phyloP scores from a whole-genome alignment of 2,329 filamentous ascomycete genomes.

The Colletotrichum limetticola region DNA sequence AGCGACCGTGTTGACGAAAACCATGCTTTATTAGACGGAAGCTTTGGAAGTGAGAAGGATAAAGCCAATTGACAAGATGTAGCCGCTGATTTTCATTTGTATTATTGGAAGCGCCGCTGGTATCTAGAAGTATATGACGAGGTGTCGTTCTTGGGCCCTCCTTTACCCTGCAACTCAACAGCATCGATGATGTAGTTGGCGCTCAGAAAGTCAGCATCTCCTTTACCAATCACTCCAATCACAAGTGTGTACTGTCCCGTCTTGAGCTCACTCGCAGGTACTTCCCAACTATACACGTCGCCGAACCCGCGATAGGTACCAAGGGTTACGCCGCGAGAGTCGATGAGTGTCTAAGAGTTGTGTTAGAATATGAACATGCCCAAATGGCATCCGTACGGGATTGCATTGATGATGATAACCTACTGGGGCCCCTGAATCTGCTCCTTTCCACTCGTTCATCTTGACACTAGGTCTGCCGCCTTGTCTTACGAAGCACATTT shows the following conservation, averaged over 20 bases:
- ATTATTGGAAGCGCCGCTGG: not conserved
- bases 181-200: slow-evolving; percentile 50
- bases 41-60: no score
- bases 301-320: slow-evolving; percentile 67
- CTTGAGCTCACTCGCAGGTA: slow-evolving; percentile 61
- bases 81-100: no score
- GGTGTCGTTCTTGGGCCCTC: not conserved
- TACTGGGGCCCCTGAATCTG: slow-evolving; percentile 44
- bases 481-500: slow-evolving; percentile 33
- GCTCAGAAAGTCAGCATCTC: slow-evolving; percentile 57
- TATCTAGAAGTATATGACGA: not conserved
- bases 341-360: slow-evolving; percentile 51
- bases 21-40: no score
- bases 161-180: slow-evolving; percentile 28
- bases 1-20: no score
- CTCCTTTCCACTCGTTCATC: slow-evolving; percentile 45
- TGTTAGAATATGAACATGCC: no score
- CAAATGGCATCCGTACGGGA: no score
- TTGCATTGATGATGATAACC: slow-evolving; percentile 46
- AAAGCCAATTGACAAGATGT: no score
- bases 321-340: slow-evolving; percentile 66
- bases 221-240: slow-evolving; percentile 62
- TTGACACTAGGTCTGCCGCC: slow-evolving; percentile 61
- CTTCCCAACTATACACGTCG: slow-evolving; percentile 64
- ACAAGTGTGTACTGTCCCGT: slow-evolving; percentile 64